Base-by-base conservation (phyloP, 306 rosid genomes). In the Amphicarpaea edgeworthii region DNA sequence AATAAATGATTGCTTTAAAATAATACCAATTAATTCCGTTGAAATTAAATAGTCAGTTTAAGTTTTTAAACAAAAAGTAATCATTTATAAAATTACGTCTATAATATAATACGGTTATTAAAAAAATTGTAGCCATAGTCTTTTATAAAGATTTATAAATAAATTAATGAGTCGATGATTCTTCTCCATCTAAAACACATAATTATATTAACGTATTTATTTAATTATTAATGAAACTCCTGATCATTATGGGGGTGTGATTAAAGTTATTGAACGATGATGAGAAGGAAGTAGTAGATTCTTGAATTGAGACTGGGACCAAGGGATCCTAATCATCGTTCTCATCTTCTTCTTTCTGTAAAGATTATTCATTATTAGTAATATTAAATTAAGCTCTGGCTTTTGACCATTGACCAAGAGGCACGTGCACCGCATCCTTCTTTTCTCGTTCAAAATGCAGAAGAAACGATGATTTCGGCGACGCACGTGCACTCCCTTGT, bases 391-490 rank as follows among this genome's bases (percentile, higher is more conserved):
- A n/a, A n/a, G 34, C 17, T 14, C 64, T 53, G 60, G 77, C 88
- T 85, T 91, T 89, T 89, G 97, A 91, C 94, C 97, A 80, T 91
- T 87, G 97, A 91, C 97, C 20, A 58, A 9, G n/a, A 81, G 82
- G 82, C 97, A 91, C 93, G 90, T 91, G 97, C 93, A 63, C 53
- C 68, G 85, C 87, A 87, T 78, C 89, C 75, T 75, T 37, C 64
- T 68, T 59, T 84, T 70, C 58, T 70, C 58, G 49, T 82, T 78
- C 77, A 81, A 87, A 79, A 82, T 53, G 68, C 76, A 24, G 58
- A 82, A 24, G 58, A 82, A 61, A 87, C 90, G 92, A 79, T 82
- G 92, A 81, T 86, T 84, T 91, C 89, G 89, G 92, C 79, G 82
- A 81, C 86, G 90, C 92, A 87, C 97, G 97, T 87, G 97, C 92